Evolutionary conservation across 2,329 filamentous ascomycete species (phyloP), one percentile per base, ranked within the genome.

Genomic region (Coniochaeta prunicola): DNA sequence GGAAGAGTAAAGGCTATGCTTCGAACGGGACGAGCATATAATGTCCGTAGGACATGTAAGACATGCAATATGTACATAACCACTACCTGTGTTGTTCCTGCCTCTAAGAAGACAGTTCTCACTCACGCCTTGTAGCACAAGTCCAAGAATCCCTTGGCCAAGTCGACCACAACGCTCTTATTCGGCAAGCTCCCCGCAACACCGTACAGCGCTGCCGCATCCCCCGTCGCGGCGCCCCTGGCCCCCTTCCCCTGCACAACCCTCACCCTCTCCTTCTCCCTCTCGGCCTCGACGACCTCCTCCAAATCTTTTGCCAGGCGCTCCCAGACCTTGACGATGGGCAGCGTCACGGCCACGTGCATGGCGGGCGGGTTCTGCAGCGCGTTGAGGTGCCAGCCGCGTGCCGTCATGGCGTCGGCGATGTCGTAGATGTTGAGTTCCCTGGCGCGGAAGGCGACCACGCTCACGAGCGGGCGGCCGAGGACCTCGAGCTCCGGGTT

Each of bases 351-450:
- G 13, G 94, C 94, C 40, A 97, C 85, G 72, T 99, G 94, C 58
- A 99, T 91, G 21, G 92, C 94, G 0, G 94, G 87, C 2, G 94
- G 94, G 67, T 85, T 88, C 76, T 99, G 94, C 63, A 99, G 81
- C 2, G 92, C 91, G 69, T 97, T 99, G 60, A 99, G 80, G 75
- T 99, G 94, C 94, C 94, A 99, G 3, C 94, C 93, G 69, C 87
- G 88, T 0, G 76, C 77, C 13, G 83, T 84, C 88, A 99, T 93
- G 64, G 79, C 90, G 73, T 99, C 94, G 8, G 93, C 91, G 64
- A 99, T 85, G 70, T 96, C 92, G 76, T 99, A 99, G 63, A 96
- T 89, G 74, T 97, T 87, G 45, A 99, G 82, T n/a, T 84, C 88
- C 65, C 84, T 82, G n/a, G 89, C 87, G 12, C 83, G 84, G 76